A percentile compares a stretch with the other conserved stretches of the same genome.
phyloP scores from a whole-genome alignment of 2,329 filamentous ascomycete genomes.

The Sporothrix brasiliensis region DNA sequence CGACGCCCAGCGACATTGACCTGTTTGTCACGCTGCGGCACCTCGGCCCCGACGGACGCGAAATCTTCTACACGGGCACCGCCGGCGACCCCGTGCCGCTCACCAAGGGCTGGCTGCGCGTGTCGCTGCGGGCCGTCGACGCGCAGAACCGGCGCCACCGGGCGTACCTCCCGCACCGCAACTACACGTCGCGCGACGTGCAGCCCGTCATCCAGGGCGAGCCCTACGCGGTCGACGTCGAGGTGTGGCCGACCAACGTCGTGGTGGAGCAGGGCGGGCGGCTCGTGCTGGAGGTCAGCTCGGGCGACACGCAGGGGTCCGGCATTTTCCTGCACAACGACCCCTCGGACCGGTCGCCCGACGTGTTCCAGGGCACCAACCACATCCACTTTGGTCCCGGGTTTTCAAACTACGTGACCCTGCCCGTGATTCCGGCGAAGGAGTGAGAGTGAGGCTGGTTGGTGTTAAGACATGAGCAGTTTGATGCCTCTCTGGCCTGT shows the following conservation, averaged over 20 bases:
- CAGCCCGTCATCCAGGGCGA: constrained; percentile 5
- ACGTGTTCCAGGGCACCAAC: constrained; percentile 17
- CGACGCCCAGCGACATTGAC: constrained; percentile 57
- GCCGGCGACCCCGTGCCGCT: constrained; percentile 65
- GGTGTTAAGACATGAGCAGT: no score
- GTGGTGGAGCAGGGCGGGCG: neutral
- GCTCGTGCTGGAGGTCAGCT: neutral
- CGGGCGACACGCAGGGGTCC: neutral
- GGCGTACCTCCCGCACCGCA: neutral
- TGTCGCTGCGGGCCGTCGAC: constrained; percentile 59
- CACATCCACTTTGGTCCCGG: constrained; percentile 23
- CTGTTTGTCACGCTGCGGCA: constrained; percentile 66
- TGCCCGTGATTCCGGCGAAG: constrained; percentile 17
- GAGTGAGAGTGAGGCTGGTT: neutral
- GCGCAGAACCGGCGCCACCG: constrained; percentile 30
- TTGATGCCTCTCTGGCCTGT: neutral
- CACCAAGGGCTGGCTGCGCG: constrained; percentile 43
- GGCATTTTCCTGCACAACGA: constrained; percentile 17
- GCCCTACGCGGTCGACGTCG: neutral
- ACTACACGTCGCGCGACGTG: neutral
- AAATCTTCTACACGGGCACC: constrained; percentile 67
- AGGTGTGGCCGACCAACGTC: constrained; percentile 7
- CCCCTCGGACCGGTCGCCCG: constrained; percentile 2
- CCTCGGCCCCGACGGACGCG: constrained; percentile 56
- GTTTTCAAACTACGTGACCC: constrained; percentile 12